Conservation (phyloP, 2,329 filamentous ascomycete genomes). For the Keithomyces neogunnii region DNA sequence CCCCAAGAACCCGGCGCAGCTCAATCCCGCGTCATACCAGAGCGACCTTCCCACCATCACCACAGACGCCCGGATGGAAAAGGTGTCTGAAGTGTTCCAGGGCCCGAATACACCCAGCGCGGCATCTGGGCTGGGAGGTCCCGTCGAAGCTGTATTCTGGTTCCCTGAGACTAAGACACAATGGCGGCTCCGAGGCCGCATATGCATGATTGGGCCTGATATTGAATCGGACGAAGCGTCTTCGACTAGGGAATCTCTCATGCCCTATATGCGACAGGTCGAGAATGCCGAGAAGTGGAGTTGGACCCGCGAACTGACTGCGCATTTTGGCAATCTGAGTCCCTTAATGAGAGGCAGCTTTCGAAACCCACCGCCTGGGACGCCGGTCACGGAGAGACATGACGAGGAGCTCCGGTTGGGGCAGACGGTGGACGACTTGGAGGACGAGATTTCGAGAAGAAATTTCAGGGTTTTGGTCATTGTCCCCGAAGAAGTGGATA, state of each 20-base stretch:
- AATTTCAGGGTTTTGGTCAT: constrained; percentile 84
- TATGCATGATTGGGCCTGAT: constrained; percentile 66
- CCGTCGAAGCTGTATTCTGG: constrained; percentile 84
- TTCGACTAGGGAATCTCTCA: constrained; percentile 52
- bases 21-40: constrained; percentile 61
- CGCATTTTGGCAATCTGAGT: constrained; percentile 81
- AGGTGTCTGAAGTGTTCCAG: constrained; percentile 60
- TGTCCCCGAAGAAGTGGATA: constrained; percentile 68
- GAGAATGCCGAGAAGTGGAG: constrained; percentile 40
- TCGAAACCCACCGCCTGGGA: constrained; percentile 62
- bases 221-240: constrained; percentile 36
- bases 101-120: constrained; percentile 23
- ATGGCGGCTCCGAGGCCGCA: constrained; percentile 74
- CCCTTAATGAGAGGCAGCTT: constrained; percentile 74
- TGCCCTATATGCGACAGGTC: constrained; percentile 49
- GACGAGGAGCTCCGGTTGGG: constrained; percentile 36
- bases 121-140: constrained; percentile 52
- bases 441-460: constrained; percentile 60
- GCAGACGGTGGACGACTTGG: constrained; percentile 60
- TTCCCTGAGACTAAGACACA: constrained; percentile 60
- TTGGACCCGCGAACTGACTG: constrained; percentile 72
- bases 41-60: constrained; percentile 78
- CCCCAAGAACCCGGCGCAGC: constrained; percentile 61
- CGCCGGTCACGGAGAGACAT: constrained; percentile 44
- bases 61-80: constrained; percentile 82